Percentiles rank a stretch among this genome's conserved stretches.
Conservation (phyloP, 2,329 filamentous ascomycete species). For the Cladosporium sp. region DNA sequence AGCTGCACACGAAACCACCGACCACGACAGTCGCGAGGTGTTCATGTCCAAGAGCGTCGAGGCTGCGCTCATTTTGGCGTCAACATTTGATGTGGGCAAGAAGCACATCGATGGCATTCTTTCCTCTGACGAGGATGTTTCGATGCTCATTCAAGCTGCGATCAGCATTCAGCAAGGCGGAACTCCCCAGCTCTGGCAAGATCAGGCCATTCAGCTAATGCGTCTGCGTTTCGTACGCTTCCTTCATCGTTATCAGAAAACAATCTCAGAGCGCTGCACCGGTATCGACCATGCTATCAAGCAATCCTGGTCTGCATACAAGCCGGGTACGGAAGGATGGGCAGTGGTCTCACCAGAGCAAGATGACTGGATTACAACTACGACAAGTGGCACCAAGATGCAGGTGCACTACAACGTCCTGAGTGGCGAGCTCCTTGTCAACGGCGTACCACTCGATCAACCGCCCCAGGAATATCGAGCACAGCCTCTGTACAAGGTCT, state of each 20-base stretch:
- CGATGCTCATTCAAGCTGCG: conserved; percentile 28
- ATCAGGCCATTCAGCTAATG: not conserved
- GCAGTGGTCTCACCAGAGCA: not conserved
- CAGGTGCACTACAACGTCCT: conserved; percentile 50
- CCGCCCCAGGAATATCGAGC: conserved; percentile 56
- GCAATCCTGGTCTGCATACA: conserved; percentile 47
- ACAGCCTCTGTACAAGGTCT: conserved; percentile 45
- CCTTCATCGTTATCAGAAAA: conserved; percentile 25
- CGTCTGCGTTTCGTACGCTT: conserved; percentile 24
- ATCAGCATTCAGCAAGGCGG: conserved; percentile 29
- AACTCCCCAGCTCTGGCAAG: not conserved
- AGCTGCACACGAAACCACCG: conserved; percentile 46
- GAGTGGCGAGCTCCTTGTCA: conserved; percentile 52
- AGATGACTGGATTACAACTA: conserved; percentile 25
- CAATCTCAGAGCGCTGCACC: conserved; percentile 16
- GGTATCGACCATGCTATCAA: conserved; percentile 28
- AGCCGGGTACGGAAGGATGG: conserved; percentile 26
- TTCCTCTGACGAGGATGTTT: conserved; percentile 19
- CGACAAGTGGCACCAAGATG: conserved; percentile 21
- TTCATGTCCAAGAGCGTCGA: conserved; percentile 48
- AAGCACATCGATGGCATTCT: conserved; percentile 26
- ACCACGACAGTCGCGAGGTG: conserved; percentile 37
- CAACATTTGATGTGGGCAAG: conserved; percentile 46
- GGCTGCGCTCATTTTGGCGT: conserved; percentile 59
- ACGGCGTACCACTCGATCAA: conserved; percentile 53